Conservation (phyloP, 2,329 filamentous ascomycete species). For the Fusarium acutatum region DNA sequence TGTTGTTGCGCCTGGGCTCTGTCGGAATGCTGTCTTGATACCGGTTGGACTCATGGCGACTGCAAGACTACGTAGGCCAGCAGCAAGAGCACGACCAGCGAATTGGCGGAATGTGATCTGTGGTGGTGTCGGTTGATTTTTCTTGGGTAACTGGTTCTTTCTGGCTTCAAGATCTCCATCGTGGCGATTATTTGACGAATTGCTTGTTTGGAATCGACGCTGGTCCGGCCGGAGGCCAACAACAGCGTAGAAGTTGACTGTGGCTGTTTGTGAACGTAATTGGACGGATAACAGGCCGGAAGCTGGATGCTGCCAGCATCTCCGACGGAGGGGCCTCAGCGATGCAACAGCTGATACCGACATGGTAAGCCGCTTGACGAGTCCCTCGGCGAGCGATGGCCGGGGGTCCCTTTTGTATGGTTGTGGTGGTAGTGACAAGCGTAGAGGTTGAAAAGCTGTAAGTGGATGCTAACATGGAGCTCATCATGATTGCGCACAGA, state of each 20-base stretch:
- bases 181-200: conserved; percentile 15
- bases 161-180: conserved; percentile 24
- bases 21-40: conserved; percentile 47
- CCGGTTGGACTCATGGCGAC: conserved; percentile 48
- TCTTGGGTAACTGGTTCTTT: conserved; percentile 39
- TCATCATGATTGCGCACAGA: conserved; percentile 35
- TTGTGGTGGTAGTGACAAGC: conserved; percentile 11
- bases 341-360: conserved; percentile 47
- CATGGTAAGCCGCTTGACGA: conserved; percentile 38
- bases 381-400: conserved; percentile 6
- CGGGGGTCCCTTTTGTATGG: background rate
- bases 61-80: conserved; percentile 47
- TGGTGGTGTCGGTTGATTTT: conserved; percentile 28
- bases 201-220: conserved; percentile 42
- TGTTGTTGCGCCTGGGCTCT: conserved; percentile 44
- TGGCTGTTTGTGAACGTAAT: conserved; percentile 42
- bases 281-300: conserved; percentile 46
- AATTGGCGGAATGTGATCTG: conserved; percentile 46
- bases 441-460: conserved; percentile 22
- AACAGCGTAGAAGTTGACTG: conserved; percentile 43
- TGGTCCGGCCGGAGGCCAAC: conserved; percentile 42
- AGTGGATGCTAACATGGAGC: conserved; percentile 5
- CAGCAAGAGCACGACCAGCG: conserved; percentile 43
- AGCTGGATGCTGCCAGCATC: conserved; percentile 42
- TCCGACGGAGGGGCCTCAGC: conserved; percentile 44